phyloP scores from a whole-genome alignment of 2,329 filamentous ascomycete genomes.

The Colletotrichum chlorophyti region DNA sequence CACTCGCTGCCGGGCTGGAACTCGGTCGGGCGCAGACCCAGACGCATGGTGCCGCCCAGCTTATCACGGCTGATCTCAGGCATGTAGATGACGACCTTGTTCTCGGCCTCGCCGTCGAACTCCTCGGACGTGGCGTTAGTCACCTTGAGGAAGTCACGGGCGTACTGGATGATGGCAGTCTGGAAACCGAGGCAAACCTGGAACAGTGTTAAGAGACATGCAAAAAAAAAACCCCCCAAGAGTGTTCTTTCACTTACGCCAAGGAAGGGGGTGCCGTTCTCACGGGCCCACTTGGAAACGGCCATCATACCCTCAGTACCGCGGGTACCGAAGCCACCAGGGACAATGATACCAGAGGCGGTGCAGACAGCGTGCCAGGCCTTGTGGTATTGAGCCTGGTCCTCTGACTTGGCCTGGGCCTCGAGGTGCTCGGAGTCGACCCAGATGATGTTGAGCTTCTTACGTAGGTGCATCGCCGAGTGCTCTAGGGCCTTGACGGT shows the following conservation, averaged over 20 bases:
- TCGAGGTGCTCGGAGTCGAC: slow-evolving; percentile 89
- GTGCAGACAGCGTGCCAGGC: slow-evolving; percentile 83
- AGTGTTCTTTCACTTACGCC: no score
- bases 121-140: slow-evolving; percentile 62
- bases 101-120: slow-evolving; percentile 60
- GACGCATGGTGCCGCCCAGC: slow-evolving; percentile 86
- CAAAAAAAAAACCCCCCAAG: no score
- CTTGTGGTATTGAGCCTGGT: slow-evolving; percentile 80
- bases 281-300: slow-evolving; percentile 85
- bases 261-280: slow-evolving; percentile 80
- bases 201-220: background rate
- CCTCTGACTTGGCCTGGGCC: slow-evolving; percentile 61
- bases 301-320: slow-evolving; percentile 91
- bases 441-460: slow-evolving; percentile 81
- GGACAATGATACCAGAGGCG: slow-evolving; percentile 71
- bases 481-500: slow-evolving; percentile 91
- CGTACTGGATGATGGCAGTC: slow-evolving; percentile 88
- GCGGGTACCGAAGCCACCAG: slow-evolving; percentile 80
- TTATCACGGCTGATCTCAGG: slow-evolving; percentile 81
- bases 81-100: slow-evolving; percentile 88
- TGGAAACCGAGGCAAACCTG: slow-evolving; percentile 89
- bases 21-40: slow-evolving; percentile 75
- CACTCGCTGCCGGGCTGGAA: slow-evolving; percentile 81
- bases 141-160: slow-evolving; percentile 76
- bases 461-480: slow-evolving; percentile 83